These are phyloP conservation scores for Galerina sulciceps DNA, from an alignment of 768 basidiomycete genomes.

Conservation along the genomic window DNA sequence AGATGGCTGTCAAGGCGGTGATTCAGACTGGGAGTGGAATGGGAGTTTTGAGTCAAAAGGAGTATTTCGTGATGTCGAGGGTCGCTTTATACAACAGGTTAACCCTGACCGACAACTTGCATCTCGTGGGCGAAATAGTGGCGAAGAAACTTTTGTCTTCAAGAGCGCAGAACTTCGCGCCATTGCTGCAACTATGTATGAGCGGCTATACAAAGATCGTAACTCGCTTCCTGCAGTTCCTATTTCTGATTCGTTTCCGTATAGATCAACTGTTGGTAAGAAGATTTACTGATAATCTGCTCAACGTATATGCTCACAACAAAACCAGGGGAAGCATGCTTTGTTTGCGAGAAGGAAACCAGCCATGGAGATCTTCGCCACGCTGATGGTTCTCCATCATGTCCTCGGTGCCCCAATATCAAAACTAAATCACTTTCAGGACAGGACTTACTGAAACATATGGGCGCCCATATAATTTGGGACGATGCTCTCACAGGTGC, in stretches of 20 bases:
- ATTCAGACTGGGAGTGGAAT: too few species aligned
- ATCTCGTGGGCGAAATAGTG: background rate
- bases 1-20: too few species aligned
- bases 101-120: constrained; percentile 4
- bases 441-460: constrained; percentile 1
- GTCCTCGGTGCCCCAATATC: too few species aligned
- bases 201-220: background rate
- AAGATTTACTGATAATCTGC: too few species aligned
- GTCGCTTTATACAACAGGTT: constrained; percentile 4
- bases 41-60: too few species aligned
- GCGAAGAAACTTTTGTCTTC: constrained; percentile 12
- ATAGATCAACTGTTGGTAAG: constrained; percentile 8
- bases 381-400: too few species aligned
- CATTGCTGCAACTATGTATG: constrained; percentile 1
- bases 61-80: constrained; percentile 2
- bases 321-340: too few species aligned
- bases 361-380: too few species aligned
- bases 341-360: too few species aligned
- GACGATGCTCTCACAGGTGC: constrained; percentile 1
- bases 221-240: background rate
- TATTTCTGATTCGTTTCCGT: constrained; percentile 5
- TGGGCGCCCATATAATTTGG: constrained; percentile 11
- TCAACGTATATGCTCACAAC: too few species aligned
- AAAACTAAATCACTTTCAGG: too few species aligned
- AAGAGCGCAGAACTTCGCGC: background rate